Evolutionary conservation across 73 alveolate species (phyloP).

Genomic region (Paramecium biaurelia): DNA sequence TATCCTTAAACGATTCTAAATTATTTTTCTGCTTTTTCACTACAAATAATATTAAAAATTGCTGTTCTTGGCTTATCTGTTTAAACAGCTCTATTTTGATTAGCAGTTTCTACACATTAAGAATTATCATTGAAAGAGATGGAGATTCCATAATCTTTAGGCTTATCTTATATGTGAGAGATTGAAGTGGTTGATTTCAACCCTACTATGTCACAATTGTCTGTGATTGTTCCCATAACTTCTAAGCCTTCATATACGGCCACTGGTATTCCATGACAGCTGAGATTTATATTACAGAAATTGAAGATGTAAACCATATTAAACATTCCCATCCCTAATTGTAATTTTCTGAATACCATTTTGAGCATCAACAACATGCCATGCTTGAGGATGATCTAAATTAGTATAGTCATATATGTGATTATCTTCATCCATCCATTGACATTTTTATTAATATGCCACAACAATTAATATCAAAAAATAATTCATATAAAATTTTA

Average conservation of each 20-base stretch:
- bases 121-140: conserved; percentile 20
- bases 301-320: conserved; percentile 45
- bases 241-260: conserved; percentile 48
- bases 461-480: not conserved
- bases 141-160: conserved; percentile 1
- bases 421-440: not conserved
- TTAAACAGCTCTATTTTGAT: not conserved
- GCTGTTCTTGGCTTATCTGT: conserved; percentile 37
- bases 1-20: not conserved
- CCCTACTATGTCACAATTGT: conserved; percentile 47
- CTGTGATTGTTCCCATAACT: conserved; percentile 40
- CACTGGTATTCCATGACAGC: conserved; percentile 10
- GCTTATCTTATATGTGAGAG: not conserved
- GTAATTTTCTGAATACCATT: not conserved
- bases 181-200: not conserved
- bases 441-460: not conserved
- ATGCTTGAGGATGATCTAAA: not conserved
- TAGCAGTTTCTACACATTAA: conserved; percentile 34
- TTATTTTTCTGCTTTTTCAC: not conserved
- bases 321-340: conserved; percentile 48
- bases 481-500: not conserved
- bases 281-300: conserved; percentile 5
- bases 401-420: not conserved
- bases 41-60: not conserved
- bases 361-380: conserved; percentile 35